These are phyloP conservation scores for Zea luxurians DNA, from an alignment of 176 grass and related monocot species.

Conservation along the genomic window DNA sequence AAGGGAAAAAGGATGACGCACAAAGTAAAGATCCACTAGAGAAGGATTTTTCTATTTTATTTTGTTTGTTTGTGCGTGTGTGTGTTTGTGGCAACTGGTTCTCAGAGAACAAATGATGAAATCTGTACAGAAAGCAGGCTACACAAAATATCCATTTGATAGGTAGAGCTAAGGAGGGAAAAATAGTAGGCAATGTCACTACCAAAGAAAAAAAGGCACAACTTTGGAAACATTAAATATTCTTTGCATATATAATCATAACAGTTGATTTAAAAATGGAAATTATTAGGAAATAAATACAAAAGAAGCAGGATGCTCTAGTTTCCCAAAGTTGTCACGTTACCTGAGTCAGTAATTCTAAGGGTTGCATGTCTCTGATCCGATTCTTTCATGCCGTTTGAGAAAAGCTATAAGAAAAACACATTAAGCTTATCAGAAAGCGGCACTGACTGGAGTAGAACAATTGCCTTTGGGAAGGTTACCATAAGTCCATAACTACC, in stretches of 20 bases:
- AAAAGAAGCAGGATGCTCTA: constrained; percentile 2
- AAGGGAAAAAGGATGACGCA: background rate
- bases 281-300: background rate
- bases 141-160: constrained; percentile 10
- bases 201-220: background rate
- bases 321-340: constrained; percentile 35
- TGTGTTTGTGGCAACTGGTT: background rate
- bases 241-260: background rate
- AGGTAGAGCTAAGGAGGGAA: background rate
- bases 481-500: constrained; percentile 43
- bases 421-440: constrained; percentile 28
- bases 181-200: background rate
- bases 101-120: background rate
- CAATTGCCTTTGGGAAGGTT: background rate
- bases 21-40: background rate
- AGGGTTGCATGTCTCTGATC: constrained; percentile 82
- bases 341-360: constrained; percentile 88
- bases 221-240: background rate
- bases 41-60: background rate
- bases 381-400: constrained; percentile 99
- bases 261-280: background rate
- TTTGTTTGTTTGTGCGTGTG: background rate
- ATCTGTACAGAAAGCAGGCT: background rate
- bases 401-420: constrained; percentile 73
- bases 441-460: constrained; percentile 10